These are phyloP conservation scores for Fusarium dlaminii DNA, from an alignment of 2,329 filamentous ascomycete species.

Conservation along the genomic window DNA sequence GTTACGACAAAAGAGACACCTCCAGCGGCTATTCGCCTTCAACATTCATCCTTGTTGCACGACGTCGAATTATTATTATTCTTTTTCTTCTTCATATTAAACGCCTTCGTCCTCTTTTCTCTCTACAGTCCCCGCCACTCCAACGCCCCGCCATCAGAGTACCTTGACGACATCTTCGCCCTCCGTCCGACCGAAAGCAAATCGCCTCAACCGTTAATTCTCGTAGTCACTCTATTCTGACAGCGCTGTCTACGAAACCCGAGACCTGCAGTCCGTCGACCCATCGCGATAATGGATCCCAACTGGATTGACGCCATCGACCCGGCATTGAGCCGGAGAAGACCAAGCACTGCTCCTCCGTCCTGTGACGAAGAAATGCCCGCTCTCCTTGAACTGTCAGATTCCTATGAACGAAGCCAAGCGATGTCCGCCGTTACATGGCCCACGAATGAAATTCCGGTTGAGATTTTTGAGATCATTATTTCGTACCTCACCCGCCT, in stretches of 20 bases:
- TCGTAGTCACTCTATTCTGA: neutral
- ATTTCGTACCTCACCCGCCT: slow-evolving; percentile 63
- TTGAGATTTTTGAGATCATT: slow-evolving; percentile 71
- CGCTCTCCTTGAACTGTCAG: neutral
- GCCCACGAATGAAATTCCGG: slow-evolving; percentile 57
- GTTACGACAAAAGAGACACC: neutral
- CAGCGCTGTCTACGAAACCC: neutral
- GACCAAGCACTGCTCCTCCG: slow-evolving; percentile 29
- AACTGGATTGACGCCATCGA: neutral
- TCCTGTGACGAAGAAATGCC: slow-evolving; percentile 28
- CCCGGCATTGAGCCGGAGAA: slow-evolving; percentile 8
- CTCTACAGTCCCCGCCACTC: neutral
- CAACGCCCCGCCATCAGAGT: slow-evolving; percentile 23
- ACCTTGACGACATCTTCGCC: slow-evolving; percentile 7
- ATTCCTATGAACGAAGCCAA: slow-evolving; percentile 1
- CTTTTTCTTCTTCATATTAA: neutral
- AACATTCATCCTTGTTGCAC: neutral
- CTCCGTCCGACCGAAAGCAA: slow-evolving; percentile 30
- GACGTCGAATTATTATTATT: neutral
- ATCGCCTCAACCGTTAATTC: neutral
- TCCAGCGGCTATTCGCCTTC: neutral
- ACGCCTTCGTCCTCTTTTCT: neutral
- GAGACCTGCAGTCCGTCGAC: neutral
- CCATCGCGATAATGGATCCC: neutral
- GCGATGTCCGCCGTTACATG: slow-evolving; percentile 32